Conservation (phyloP, 331 rosid genomes). For the Quercus tomentella region DNA sequence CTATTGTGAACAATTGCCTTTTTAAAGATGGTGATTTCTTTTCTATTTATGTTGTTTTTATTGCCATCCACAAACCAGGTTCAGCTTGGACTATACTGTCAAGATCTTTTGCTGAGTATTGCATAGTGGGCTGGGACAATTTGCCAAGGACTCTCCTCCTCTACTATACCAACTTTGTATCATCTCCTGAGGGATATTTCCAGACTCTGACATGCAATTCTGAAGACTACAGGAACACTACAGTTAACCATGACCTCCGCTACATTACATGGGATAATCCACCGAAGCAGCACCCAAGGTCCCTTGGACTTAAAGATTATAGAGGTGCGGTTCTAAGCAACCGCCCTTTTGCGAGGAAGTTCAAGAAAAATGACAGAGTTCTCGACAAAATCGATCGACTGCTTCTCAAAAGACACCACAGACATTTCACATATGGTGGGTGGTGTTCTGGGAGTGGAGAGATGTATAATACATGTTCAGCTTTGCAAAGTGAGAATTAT, state of each 20-base stretch:
- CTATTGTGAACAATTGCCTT: background rate
- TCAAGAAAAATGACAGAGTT: slow-evolving; percentile 57
- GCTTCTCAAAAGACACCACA: slow-evolving; percentile 47
- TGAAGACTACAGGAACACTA: slow-evolving; percentile 59
- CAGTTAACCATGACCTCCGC: slow-evolving; percentile 82
- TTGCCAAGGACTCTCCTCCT: slow-evolving; percentile 89
- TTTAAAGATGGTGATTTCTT: background rate
- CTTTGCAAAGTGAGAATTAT: slow-evolving; percentile 38
- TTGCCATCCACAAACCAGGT: slow-evolving; percentile 37
- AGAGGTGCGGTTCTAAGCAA: slow-evolving; percentile 49
- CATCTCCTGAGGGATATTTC: slow-evolving; percentile 91
- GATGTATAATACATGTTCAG: slow-evolving; percentile 33
- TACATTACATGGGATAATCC: slow-evolving; percentile 90
- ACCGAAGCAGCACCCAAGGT: slow-evolving; percentile 88
- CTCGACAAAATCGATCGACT: slow-evolving; percentile 72
- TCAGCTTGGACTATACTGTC: slow-evolving; percentile 94
- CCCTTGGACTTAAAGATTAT: slow-evolving; percentile 58
- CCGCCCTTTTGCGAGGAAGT: slow-evolving; percentile 88
- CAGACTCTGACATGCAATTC: slow-evolving; percentile 86
- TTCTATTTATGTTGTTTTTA: background rate
- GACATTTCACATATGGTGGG: slow-evolving; percentile 56
- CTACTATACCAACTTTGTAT: slow-evolving; percentile 85
- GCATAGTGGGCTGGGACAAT: slow-evolving; percentile 91
- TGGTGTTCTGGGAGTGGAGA: slow-evolving; percentile 61
- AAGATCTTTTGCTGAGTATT: slow-evolving; percentile 81